Conservation (phyloP, 179 eudicot genomes). For the Corrigiola litoralis region DNA sequence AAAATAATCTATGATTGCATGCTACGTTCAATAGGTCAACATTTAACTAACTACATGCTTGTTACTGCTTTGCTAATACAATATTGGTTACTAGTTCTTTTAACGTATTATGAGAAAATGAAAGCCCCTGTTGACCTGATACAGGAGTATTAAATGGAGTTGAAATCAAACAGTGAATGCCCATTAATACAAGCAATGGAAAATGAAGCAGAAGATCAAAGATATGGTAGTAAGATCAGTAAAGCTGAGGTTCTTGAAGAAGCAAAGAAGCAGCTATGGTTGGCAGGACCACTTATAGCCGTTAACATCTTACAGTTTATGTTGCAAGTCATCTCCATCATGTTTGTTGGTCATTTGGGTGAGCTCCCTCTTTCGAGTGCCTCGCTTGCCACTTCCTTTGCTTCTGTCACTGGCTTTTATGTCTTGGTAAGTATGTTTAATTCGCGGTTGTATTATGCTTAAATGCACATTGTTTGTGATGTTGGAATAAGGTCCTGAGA, state of each 20-base stretch:
- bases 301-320: slow-evolving; percentile 15
- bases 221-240: neutral
- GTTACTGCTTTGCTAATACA: no score
- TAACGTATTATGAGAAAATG: neutral
- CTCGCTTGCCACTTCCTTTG: slow-evolving; percentile 30
- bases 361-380: slow-evolving; percentile 22
- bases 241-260: slow-evolving; percentile 17
- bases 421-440: slow-evolving; percentile 9
- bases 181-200: slow-evolving; percentile 2
- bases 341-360: slow-evolving; percentile 32
- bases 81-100: no score
- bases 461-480: neutral
- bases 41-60: no score
- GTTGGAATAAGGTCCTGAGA: neutral
- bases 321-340: slow-evolving; percentile 23
- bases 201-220: neutral
- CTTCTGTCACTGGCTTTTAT: slow-evolving; percentile 26
- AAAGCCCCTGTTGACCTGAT: neutral
- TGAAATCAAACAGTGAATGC: neutral
- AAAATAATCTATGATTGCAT: no score
- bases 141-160: neutral
- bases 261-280: slow-evolving; percentile 18
- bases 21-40: no score
- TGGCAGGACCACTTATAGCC: slow-evolving; percentile 21
- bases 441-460: neutral